Conservation (phyloP, 352 stramenopile genomes). For the Blastocystis sp. region DNA sequence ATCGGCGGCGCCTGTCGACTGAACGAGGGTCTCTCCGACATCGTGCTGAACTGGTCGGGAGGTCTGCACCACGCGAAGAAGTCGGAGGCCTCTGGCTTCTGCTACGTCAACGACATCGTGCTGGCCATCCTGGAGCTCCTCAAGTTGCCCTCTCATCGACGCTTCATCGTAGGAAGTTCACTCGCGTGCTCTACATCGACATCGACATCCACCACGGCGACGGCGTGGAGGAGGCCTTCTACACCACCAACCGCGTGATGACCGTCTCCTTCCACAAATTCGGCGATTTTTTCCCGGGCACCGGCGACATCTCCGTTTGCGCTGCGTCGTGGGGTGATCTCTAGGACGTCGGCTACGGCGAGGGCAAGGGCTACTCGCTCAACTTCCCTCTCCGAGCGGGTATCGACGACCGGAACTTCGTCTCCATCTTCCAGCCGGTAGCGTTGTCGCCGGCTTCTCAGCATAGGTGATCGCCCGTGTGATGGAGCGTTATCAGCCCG, state of each 20-base stretch:
- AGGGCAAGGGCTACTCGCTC: conserved; percentile 94
- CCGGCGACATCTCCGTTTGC: conserved; percentile 68
- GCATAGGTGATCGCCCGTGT: conserved; percentile 85
- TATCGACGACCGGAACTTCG: conserved; percentile 94
- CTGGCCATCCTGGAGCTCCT: conserved; percentile 94
- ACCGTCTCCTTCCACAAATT: conserved; percentile 98
- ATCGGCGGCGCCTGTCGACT: conserved; percentile 90
- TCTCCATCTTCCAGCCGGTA: conserved; percentile 72
- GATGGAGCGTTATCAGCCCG: conserved; percentile 88
- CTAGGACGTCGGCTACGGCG: conserved; percentile 74
- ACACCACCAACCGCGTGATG: conserved; percentile 96
- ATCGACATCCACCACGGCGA: conserved; percentile 99
- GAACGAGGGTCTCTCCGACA: conserved; percentile 87
- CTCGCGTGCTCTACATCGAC: conserved; percentile 97
- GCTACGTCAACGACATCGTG: conserved; percentile 98
- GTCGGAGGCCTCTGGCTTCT: conserved; percentile 94
- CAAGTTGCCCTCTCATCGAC: conserved; percentile 71
- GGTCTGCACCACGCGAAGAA: conserved; percentile 97
- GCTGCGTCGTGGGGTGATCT: conserved; percentile 57
- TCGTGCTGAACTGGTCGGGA: conserved; percentile 98
- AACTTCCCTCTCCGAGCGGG: conserved; percentile 96
- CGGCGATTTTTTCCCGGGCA: conserved; percentile 97
- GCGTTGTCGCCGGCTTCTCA: neutral
- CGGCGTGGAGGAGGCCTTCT: conserved; percentile 98
- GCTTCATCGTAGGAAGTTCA: conserved; percentile 69